A percentile compares a stretch with the other conserved stretches of the same genome.
Evolutionary conservation across 202 grass and related monocot species (phyloP).

Genomic region (Setaria italica): DNA sequence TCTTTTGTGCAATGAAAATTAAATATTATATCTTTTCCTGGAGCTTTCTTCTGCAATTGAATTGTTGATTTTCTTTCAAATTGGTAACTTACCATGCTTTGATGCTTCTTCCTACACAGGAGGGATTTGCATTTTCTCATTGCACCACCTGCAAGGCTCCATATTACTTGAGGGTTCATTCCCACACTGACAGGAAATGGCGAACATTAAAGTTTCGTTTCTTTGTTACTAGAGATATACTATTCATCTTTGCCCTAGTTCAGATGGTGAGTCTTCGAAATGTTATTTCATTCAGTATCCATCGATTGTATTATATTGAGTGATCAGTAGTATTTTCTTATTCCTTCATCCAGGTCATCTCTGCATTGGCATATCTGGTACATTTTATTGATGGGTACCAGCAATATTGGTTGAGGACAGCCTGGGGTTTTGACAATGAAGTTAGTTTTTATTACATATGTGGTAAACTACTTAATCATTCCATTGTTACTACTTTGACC

Average conservation of each 20-base stretch:
- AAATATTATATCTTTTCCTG: not conserved
- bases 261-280: constrained; percentile 75
- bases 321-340: constrained; percentile 38
- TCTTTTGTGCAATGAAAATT: constrained; percentile 7
- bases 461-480: constrained; percentile 64
- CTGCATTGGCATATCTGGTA: constrained; percentile 85
- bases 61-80: constrained; percentile 22
- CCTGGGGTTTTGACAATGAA: constrained; percentile 95
- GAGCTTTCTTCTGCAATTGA: constrained; percentile 20
- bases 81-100: constrained; percentile 16
- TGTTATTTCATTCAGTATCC: constrained; percentile 13
- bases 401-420: constrained; percentile 83
- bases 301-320: constrained; percentile 29
- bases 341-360: constrained; percentile 78
- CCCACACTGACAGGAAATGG: constrained; percentile 94
- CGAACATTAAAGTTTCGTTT: constrained; percentile 88
- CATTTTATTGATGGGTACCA: constrained; percentile 92
- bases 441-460: constrained; percentile 99
- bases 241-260: constrained; percentile 88
- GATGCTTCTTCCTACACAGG: constrained; percentile 60
- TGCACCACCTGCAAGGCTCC: constrained; percentile 98
- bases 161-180: constrained; percentile 92
- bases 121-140: constrained; percentile 96
- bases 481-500: constrained; percentile 36
- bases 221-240: constrained; percentile 96